phyloP scores from a whole-genome alignment of 306 rosid species.

The Ormosia semicastrata region DNA sequence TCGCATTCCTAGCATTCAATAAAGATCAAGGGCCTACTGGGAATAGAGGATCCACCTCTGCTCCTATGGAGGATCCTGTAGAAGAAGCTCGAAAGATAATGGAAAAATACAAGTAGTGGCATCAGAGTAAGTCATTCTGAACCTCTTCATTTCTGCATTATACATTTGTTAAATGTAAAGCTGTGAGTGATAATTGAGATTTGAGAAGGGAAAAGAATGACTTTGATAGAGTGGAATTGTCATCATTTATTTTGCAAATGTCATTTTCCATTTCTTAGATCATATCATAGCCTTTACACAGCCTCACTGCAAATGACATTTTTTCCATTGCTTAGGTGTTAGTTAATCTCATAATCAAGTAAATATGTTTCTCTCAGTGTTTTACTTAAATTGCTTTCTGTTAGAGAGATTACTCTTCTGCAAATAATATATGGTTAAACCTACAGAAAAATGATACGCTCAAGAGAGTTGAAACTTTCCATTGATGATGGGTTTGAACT shows the following conservation, averaged over 20 bases:
- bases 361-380: not conserved
- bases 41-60: slow-evolving; percentile 34
- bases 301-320: slow-evolving; percentile 14
- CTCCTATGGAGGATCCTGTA: slow-evolving; percentile 64
- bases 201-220: not conserved
- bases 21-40: slow-evolving; percentile 66
- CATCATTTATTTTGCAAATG: not conserved
- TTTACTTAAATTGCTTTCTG: not conserved
- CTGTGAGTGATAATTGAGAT: not conserved
- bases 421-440: not conserved
- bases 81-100: slow-evolving; percentile 92
- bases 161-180: slow-evolving; percentile 22
- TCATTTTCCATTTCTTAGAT: not conserved
- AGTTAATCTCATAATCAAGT: not conserved
- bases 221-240: not conserved
- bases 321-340: not conserved
- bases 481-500: not conserved
- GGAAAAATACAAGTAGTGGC: slow-evolving; percentile 86
- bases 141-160: slow-evolving; percentile 20
- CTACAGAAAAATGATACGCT: not conserved
- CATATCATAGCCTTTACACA: not conserved
- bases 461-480: not conserved
- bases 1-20: slow-evolving; percentile 77
- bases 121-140: slow-evolving; percentile 29
- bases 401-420: not conserved